These are phyloP conservation scores for Magnusiomyces ingens DNA, from an alignment of 1,139 yeast species.

Conservation along the genomic window DNA sequence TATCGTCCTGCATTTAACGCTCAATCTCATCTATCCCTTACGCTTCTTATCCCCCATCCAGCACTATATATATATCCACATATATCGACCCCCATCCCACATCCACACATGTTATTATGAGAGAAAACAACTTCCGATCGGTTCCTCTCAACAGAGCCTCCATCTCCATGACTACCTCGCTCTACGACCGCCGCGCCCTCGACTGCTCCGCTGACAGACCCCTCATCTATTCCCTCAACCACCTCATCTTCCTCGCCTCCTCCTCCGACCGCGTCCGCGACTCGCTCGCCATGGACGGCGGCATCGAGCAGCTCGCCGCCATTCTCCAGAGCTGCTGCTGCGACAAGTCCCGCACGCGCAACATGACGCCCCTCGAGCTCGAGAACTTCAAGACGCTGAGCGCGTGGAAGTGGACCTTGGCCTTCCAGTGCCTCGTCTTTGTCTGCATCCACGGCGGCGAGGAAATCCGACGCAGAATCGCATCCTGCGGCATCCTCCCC, in stretches of 20 bases:
- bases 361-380: constrained; percentile 4
- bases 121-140: constrained; percentile 83
- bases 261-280: constrained; percentile 87
- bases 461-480: constrained; percentile 73
- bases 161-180: constrained; percentile 77
- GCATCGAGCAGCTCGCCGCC: constrained; percentile 78
- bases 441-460: constrained; percentile 93
- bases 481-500: constrained; percentile 86
- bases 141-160: constrained; percentile 80
- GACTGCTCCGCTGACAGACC: constrained; percentile 90
- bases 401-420: constrained; percentile 96
- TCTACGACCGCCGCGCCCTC: constrained; percentile 86
- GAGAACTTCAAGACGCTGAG: constrained; percentile 41
- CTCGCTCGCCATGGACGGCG: constrained; percentile 84
- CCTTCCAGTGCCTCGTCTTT: constrained; percentile 84
- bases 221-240: constrained; percentile 82
- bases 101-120: constrained; percentile 42
- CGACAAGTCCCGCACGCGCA: constrained; percentile 7
- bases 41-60: too few species aligned
- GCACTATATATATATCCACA: too few species aligned
- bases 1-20: too few species aligned
- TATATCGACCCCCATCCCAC: too few species aligned
- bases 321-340: constrained; percentile 73
- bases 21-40: too few species aligned
- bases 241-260: constrained; percentile 78